Base-by-base conservation (phyloP, 176 grass and related monocot species). In the Musa itinerans region DNA sequence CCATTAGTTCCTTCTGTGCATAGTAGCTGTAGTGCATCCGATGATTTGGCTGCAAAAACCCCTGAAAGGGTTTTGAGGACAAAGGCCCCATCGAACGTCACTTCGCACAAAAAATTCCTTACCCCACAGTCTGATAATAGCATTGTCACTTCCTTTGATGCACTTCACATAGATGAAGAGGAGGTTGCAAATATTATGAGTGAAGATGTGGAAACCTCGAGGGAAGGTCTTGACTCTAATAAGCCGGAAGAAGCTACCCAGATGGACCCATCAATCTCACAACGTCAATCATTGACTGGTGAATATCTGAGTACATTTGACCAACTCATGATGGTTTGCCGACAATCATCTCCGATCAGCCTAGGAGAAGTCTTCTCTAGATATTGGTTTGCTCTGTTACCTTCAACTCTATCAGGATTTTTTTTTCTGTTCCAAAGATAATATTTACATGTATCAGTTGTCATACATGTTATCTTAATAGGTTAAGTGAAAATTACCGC, bases 241-340 rank as follows among this genome's bases (percentile, higher is more conserved):
- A 69, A 63, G 54, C 53, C 63, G 17, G 57, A 53, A 73, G 66
- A 71, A 29, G 54, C 68, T 69, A 53, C 73, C 9, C 61, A 57
- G 50, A 54, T 76, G 69, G 21, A 72, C 22, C 67, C 63, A 29
- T 20, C 70, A 65, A 66, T 67, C 63, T 78, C 29, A 26, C 80
- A 55, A 65, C 76, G 86, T 69, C 71, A 66, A 71, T 79, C 87
- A 50, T 82, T 48, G 50, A 65, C 56, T 75, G 84, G 75, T 78
- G 88, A 90, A 89, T 79, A 76, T 78, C 12, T 87, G 65, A 83
- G 75, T 69, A 84, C 94, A 79, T 97, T 91, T 74, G 61, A 76
- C 29, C 90, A 89, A 81, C 88, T 97, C 74, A 79, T 97, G 25
- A 85, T 85, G 69, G 78, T 85, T 85, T 97, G 94, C 82, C 79